Evolutionary conservation across 495 filamentous ascomycete genomes (phyloP).

Genomic region (Daldinia caldariorum): DNA sequence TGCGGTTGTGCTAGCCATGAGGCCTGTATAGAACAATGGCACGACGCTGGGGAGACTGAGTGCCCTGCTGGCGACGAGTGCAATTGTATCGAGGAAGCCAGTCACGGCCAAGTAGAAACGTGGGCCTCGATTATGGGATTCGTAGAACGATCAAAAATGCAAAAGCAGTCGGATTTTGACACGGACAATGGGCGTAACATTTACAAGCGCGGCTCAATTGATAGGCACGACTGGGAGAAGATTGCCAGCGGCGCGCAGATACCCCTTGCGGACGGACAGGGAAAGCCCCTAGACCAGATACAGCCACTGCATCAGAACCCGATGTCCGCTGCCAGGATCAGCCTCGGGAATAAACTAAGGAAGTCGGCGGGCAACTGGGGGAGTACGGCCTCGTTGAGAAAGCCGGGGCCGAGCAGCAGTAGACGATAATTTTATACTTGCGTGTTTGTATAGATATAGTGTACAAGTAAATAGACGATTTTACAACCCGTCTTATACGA

Average conservation of each 20-base stretch:
- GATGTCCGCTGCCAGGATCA: constrained; percentile 56
- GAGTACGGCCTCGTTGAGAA: constrained; percentile 41
- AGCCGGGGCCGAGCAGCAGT: constrained; percentile 9
- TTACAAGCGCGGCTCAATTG: constrained; percentile 40
- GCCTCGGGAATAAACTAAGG: constrained; percentile 57
- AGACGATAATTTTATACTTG: constrained; percentile 12
- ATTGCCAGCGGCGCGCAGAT: constrained; percentile 40
- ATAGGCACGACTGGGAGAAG: constrained; percentile 51
- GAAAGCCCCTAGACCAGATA: constrained; percentile 34
- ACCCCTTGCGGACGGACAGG: constrained; percentile 39
- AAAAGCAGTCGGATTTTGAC: constrained; percentile 34
- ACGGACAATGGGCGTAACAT: constrained; percentile 11
- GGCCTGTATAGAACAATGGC: constrained; percentile 61
- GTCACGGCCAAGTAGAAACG: constrained; percentile 53
- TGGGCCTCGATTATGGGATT: constrained; percentile 54
- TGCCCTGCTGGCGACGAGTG: constrained; percentile 62
- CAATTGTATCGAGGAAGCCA: constrained; percentile 55
- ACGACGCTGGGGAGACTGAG: constrained; percentile 57
- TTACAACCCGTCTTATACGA: neutral
- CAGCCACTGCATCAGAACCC: constrained; percentile 46
- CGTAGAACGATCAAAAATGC: constrained; percentile 40
- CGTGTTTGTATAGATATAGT: constrained; percentile 1
- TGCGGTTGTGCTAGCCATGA: constrained; percentile 72
- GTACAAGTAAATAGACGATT: neutral
- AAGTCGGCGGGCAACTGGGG: constrained; percentile 51